Evolutionary conservation across 2,329 filamentous ascomycete genomes (phyloP).

Genomic region (Podosphaera fusca): DNA sequence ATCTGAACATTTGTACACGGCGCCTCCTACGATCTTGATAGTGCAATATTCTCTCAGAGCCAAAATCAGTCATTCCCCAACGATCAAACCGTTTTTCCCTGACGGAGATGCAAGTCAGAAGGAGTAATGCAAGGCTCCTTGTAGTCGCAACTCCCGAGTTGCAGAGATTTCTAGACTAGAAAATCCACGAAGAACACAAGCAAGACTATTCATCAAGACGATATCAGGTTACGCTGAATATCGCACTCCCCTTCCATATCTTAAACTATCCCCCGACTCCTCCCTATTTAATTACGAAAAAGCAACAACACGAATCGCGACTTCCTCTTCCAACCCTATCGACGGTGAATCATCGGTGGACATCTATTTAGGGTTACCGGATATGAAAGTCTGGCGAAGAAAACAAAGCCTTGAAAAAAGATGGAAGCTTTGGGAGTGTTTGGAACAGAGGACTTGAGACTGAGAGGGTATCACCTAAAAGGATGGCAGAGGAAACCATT

Average conservation of each 20-base stretch:
- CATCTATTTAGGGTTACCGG: not conserved
- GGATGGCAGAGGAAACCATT: too few relatives aligned
- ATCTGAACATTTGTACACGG: not conserved
- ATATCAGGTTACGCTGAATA: not conserved
- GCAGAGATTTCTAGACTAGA: not conserved
- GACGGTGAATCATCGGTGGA: not conserved
- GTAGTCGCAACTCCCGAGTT: not conserved
- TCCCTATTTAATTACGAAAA: not conserved
- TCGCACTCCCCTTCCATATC: not conserved
- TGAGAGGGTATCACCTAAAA: too few relatives aligned
- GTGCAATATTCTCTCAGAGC: not conserved
- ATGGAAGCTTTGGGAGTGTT: too few relatives aligned
- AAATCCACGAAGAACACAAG: not conserved
- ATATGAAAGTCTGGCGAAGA: too few relatives aligned
- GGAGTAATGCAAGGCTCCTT: not conserved
- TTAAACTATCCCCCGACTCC: not conserved
- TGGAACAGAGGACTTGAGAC: too few relatives aligned
- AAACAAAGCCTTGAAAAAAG: too few relatives aligned
- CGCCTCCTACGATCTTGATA: not conserved
- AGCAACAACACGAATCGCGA: not conserved
- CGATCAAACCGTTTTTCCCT: not conserved
- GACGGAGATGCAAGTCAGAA: not conserved
- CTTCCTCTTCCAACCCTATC: not conserved
- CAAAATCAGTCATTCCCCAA: not conserved
- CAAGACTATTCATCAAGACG: not conserved